Evolutionary conservation across 176 grass and related monocot species (phyloP).

Genomic region (Paspalum notatum): DNA sequence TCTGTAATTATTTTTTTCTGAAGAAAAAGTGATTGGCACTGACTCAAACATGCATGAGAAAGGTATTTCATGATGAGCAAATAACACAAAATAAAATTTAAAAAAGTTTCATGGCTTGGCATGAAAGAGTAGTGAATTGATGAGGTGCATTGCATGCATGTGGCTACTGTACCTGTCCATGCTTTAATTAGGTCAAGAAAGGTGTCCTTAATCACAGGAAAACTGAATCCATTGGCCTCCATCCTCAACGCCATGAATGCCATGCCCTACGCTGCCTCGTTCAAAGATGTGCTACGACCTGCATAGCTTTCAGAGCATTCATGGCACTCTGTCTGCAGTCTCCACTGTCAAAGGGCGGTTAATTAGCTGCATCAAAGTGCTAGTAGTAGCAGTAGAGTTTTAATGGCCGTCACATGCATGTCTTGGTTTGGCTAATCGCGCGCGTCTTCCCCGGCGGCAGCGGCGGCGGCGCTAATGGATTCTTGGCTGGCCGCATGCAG

Average conservation of each 20-base stretch:
- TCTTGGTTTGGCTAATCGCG: not conserved
- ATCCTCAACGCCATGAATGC: not conserved
- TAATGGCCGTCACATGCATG: conserved; percentile 5
- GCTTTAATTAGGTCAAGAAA: conserved; percentile 35
- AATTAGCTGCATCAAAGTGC: too few species aligned
- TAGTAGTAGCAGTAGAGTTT: not conserved
- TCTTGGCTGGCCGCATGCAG: conserved; percentile 21
- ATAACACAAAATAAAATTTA: too few species aligned
- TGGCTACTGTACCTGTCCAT: not conserved
- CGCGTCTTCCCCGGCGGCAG: not conserved
- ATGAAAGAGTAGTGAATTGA: not conserved
- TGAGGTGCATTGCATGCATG: not conserved
- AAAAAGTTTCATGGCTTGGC: not conserved
- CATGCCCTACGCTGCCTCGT: not conserved
- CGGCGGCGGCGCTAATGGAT: not conserved
- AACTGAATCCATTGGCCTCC: not conserved
- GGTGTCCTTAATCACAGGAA: conserved; percentile 16
- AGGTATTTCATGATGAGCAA: too few species aligned
- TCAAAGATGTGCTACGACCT: not conserved
- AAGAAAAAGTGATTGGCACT: too few species aligned
- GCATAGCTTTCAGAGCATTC: conserved; percentile 8
- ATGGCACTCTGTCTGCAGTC: not conserved
- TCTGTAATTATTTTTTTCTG: too few species aligned
- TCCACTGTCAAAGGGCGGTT: not conserved
- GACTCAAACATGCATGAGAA: too few species aligned